These are phyloP conservation scores for Xylaria sp. DNA, from an alignment of 2,329 filamentous ascomycete species.

Conservation along the genomic window DNA sequence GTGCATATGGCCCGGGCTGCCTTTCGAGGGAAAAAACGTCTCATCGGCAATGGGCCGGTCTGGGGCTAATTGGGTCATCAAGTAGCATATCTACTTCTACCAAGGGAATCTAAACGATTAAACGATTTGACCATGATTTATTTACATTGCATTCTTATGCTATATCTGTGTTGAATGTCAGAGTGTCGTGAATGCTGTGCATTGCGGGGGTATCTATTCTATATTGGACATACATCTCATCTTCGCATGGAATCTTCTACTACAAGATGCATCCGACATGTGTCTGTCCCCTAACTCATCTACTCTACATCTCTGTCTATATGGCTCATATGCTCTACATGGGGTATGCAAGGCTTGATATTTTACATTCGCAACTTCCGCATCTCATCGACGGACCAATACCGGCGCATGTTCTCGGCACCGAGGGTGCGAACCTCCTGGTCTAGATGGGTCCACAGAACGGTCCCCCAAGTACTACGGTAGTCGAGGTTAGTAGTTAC, in stretches of 20 bases:
- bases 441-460: constrained; percentile 85
- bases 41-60: constrained; percentile 40
- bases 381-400: constrained; percentile 83
- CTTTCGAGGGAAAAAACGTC: constrained; percentile 37
- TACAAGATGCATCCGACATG: background rate
- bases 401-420: constrained; percentile 88
- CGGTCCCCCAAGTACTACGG: constrained; percentile 69
- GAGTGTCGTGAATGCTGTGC: background rate
- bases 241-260: background rate
- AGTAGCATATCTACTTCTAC: constrained; percentile 34
- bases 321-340: background rate
- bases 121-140: constrained; percentile 29
- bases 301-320: background rate
- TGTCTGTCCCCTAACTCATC: background rate
- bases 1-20: constrained; percentile 45
- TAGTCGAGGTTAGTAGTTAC: background rate
- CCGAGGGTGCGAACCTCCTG: constrained; percentile 82
- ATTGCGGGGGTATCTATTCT: constrained; percentile 7
- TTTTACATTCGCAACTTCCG: constrained; percentile 71
- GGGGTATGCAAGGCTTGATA: background rate
- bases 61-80: constrained; percentile 38
- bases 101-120: constrained; percentile 40
- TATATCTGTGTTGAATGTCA: background rate
- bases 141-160: background rate
- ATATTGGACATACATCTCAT: background rate